Evolutionary conservation across 345 rosid species (phyloP).

Genomic region (Murraya koenigii): DNA sequence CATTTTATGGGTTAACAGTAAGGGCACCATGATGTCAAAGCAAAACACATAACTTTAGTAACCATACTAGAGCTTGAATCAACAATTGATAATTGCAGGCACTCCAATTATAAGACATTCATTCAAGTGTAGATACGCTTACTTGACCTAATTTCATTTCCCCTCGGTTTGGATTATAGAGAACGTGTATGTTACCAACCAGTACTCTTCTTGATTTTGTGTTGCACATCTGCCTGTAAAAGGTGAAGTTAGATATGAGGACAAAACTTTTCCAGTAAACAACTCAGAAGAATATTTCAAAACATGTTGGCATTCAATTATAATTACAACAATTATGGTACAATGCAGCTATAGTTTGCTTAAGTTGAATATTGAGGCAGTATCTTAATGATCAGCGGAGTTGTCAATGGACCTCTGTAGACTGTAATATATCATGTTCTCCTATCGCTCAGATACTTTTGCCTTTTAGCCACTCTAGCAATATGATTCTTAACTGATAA

Average conservation of each 20-base stretch:
- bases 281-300: neutral
- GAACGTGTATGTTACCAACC: constrained; percentile 72
- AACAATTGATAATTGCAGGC: neutral
- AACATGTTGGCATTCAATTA: neutral
- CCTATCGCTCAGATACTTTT: too few species aligned
- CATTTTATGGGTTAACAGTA: neutral
- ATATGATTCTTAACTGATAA: neutral
- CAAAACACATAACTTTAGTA: neutral
- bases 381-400: neutral
- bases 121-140: constrained; percentile 24
- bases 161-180: constrained; percentile 64
- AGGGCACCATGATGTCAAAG: neutral
- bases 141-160: constrained; percentile 86
- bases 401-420: neutral
- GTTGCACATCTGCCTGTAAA: constrained; percentile 47
- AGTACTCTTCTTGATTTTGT: constrained; percentile 55
- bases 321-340: neutral
- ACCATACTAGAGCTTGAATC: neutral
- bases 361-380: neutral
- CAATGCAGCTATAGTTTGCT: neutral
- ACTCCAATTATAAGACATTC: constrained; percentile 8
- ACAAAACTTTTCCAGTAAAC: constrained; percentile 12
- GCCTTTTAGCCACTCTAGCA: neutral
- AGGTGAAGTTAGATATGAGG: constrained; percentile 36
- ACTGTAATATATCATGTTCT: neutral